Conservation (phyloP, 495 filamentous ascomycete species). For the Corynascus novoguineensis region DNA sequence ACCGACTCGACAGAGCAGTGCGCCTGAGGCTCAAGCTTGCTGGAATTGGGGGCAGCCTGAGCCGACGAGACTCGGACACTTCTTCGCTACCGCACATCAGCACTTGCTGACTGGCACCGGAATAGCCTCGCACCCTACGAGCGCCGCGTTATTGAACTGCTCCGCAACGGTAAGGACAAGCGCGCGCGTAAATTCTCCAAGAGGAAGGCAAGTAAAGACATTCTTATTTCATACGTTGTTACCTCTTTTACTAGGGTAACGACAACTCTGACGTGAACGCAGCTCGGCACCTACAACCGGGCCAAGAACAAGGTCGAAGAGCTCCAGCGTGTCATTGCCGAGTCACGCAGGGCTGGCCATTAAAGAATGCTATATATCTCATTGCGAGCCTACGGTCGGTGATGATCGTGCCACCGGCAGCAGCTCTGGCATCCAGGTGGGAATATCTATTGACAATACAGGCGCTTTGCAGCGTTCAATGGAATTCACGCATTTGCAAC, state of each 20-base stretch:
- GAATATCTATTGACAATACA: no score
- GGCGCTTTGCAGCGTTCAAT: no score
- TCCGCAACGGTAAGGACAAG: slow-evolving; percentile 99
- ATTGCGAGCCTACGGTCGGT: slow-evolving; percentile 7
- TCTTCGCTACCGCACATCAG: no score
- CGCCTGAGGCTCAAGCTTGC: no score
- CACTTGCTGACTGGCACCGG: no score
- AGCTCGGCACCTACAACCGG: slow-evolving; percentile 91
- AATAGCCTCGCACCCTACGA: slow-evolving; percentile 82
- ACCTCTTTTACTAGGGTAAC: neutral
- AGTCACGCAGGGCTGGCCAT: slow-evolving; percentile 77
- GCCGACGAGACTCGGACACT: no score
- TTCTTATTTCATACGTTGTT: slow-evolving; percentile 41
- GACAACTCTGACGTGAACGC: neutral
- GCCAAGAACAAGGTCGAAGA: slow-evolving; percentile 99
- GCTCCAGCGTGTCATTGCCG: slow-evolving; percentile 93
- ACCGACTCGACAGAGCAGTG: no score
- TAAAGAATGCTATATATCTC: slow-evolving; percentile 42
- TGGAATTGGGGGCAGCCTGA: no score
- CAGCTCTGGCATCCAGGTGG: no score
- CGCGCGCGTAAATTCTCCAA: slow-evolving; percentile 97
- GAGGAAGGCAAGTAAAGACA: slow-evolving; percentile 60
- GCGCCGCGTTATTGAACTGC: slow-evolving; percentile 95
- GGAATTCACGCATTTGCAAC: no score
- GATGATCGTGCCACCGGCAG: no score